Percentiles rank a stretch among this genome's conserved stretches.
phyloP scores from a whole-genome alignment of 352 stramenopile species.

The Globisporangium spiculum region DNA sequence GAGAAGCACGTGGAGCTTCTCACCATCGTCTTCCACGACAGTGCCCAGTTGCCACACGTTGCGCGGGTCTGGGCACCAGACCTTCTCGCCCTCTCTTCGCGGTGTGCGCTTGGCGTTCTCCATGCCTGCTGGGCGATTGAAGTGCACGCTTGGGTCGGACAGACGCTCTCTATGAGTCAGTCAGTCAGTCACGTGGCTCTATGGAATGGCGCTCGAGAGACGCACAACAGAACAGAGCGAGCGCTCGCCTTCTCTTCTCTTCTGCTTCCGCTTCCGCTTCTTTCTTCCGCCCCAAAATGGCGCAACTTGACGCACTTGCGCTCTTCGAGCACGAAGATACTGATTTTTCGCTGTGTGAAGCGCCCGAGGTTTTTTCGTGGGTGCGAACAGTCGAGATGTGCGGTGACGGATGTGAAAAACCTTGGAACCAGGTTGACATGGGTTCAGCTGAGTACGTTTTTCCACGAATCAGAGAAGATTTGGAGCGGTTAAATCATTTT shows the following conservation, averaged over 20 bases:
- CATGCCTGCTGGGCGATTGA: constrained; percentile 1
- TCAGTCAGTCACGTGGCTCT: background rate
- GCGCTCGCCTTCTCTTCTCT: background rate
- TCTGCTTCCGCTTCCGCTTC: background rate
- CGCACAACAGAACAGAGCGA: background rate
- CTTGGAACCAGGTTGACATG: background rate
- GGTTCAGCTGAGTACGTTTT: background rate
- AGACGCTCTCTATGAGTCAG: background rate
- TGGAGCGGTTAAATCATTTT: background rate
- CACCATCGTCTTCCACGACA: constrained; percentile 82
- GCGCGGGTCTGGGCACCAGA: constrained; percentile 82
- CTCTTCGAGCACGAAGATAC: constrained; percentile 1
- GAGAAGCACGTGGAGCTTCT: constrained; percentile 80
- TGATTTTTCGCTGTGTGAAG: constrained; percentile 3
- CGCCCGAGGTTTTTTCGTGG: background rate
- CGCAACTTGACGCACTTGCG: background rate
- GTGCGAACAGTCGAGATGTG: background rate
- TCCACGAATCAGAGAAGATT: background rate
- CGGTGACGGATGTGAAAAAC: background rate
- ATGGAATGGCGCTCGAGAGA: background rate
- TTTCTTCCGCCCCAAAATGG: background rate
- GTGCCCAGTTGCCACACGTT: constrained; percentile 88
- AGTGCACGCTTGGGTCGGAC: too few relatives aligned
- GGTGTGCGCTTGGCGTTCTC: constrained; percentile 45
- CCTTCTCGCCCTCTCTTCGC: constrained; percentile 82